Evolutionary conservation across 2,329 filamentous ascomycete species (phyloP), one percentile per base, ranked within the genome.

Genomic region (Xylaria sp.): DNA sequence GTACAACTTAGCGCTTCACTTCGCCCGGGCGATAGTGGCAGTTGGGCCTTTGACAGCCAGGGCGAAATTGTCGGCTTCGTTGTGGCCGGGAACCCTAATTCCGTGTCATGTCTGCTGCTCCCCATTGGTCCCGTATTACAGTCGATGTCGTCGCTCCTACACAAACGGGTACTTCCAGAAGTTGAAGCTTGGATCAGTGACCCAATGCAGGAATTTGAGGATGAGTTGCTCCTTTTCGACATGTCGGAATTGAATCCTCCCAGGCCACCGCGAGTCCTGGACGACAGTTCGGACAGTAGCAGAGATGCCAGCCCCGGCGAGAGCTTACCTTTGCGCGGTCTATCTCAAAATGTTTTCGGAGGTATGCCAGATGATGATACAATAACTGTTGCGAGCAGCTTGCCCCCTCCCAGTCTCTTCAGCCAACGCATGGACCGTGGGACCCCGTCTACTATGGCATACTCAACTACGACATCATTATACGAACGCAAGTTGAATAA

Each of bases 161-260:
- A 12, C 5, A 57, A 3, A n/a, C 51, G 67, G 10, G 23, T 25
- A 34, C 20, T 31, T 13, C 20, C 8, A 20, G 8, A 12, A 31
- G 6, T 12, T 13, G 18, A 12, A n/a, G 1, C 3, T 39, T 56
- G 18, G 52, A 7, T 3, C 0, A 81, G 83, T 9, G 76, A 77
- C 0, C 79, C 81, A 8, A 84, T 87, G 59, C 80, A 81, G 58
- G 87, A 87, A 4, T 80, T 83, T 28, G 89, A 91, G 69, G 91
- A 92, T 64, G 91, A 93, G 75, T 89, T 89, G 0, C 79, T 93
- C 12, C 84, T 93, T 10, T 93, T 93, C 78, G 89, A 91, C 71
- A 89, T 93, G 84, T 92, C 89, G 44, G 91, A 93, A 78, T 87
- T 92, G 76, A 89, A 89, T 73, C 83, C 86, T 15, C 75, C 78